Evolutionary conservation across 805 yeast species (phyloP), one percentile per base, ranked within the genome.

Genomic region (Sugiyamaella mastotermitis): DNA sequence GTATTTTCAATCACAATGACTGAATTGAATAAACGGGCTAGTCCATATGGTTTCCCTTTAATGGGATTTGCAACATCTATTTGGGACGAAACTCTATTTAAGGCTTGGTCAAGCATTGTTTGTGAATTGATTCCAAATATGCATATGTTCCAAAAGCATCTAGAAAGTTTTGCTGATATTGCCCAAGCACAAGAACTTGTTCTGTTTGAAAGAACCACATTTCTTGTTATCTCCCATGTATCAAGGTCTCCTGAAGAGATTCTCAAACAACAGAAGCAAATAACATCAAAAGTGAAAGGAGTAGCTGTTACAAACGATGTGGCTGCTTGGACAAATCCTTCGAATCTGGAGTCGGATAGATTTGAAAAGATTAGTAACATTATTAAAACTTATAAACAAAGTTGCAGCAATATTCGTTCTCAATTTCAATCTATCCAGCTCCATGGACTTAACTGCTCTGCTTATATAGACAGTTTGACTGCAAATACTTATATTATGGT

Each of bases 91-190:
- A 78, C 90, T 53, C 66, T 90, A 42, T 92, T 90, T 59, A 88
- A 83, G 58, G 98, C 98, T 1, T 92, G 98, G 98, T 84, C 95
- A 2, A 83, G 80, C 35, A 90, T 92, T 43, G 97, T 92, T 24
- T 88, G 97, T 55, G 83, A 96, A 1, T 69, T 92, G 49, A 90
- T 92, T 41, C 97, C 98, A 10, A 90, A 92, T 53, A 88, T 90
- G 74, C 71, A 76, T 26, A 63, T 78, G 11, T 83, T 86, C 53
- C 90, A 90, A 58, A 74, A 74, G 41, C 82, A 84, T 55, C 66
- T 92, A 43, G 63, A 78, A 33, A 79, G 77, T 49, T 75, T 92
- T 54, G 83, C 87, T 47, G 66, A 71, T 17, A 73, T 84, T 13
- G 64, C 87, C 40, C 80, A 82, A 45, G 95, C 96, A 0, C 83